Evolutionary conservation across 2,329 filamentous ascomycete species (phyloP).

Genomic region (Botrytis fabae): DNA sequence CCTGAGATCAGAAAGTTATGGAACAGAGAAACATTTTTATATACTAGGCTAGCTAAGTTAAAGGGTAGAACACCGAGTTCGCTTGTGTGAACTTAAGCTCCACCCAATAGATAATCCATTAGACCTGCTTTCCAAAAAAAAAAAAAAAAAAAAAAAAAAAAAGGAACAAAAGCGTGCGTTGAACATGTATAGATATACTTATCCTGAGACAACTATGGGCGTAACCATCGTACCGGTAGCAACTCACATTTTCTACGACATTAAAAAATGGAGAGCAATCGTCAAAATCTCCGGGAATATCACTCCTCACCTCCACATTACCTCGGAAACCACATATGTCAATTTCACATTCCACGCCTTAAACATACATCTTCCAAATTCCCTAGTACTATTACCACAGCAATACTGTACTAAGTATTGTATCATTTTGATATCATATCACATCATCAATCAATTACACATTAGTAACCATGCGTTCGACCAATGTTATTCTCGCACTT

Average conservation of each 20-base stretch:
- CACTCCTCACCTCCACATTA: neutral
- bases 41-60: neutral
- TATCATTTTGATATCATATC: neutral
- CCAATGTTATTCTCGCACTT: neutral
- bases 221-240: neutral
- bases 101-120: neutral
- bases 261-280: neutral
- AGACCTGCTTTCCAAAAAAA: neutral
- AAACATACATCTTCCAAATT: neutral
- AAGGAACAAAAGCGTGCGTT: neutral
- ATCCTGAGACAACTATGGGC: neutral
- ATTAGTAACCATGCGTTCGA: neutral
- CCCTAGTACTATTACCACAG: neutral
- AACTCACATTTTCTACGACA: neutral
- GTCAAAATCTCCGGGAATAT: neutral
- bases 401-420: neutral
- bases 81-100: neutral
- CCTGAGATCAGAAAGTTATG: neutral
- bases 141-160: neutral
- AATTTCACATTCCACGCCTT: neutral
- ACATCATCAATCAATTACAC: neutral
- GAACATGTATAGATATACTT: neutral
- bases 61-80: neutral
- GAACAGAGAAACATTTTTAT: neutral
- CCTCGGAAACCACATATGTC: neutral